Percentiles rank a stretch among this genome's conserved stretches.
These are phyloP conservation scores for Acanthamoeba rhysodes DNA, from an alignment of 208 protist species.

Conservation along the genomic window DNA sequence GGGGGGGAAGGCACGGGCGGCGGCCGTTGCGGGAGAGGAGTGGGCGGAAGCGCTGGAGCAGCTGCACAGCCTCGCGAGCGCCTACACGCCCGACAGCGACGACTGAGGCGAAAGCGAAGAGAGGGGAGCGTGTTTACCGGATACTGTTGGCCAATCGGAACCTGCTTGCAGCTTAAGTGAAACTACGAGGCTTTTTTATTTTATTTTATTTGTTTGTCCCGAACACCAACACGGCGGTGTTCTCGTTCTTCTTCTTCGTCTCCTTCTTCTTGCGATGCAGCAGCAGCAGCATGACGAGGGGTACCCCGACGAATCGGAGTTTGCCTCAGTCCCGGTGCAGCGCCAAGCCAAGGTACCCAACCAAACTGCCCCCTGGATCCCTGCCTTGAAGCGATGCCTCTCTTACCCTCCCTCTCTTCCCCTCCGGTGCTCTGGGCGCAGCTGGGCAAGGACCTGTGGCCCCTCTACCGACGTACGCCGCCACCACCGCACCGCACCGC, in stretches of 20 bases:
- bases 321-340: background rate
- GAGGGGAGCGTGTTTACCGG: too few species aligned
- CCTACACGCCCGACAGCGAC: background rate
- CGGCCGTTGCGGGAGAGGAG: background rate
- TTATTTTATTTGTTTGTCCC: too few species aligned
- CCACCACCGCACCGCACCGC: too few species aligned
- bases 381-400: too few species aligned
- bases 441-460: background rate
- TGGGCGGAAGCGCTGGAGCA: background rate
- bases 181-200: too few species aligned
- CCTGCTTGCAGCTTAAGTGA: too few species aligned
- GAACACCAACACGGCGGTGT: too few species aligned
- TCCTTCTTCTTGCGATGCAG: background rate
- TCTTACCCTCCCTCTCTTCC: background rate
- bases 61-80: background rate
- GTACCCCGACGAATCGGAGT: background rate
- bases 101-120: background rate
- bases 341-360: slow-evolving; percentile 4
- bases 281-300: background rate
- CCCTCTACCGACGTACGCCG: background rate
- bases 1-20: background rate
- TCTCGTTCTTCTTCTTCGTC: too few species aligned
- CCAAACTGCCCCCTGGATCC: too few species aligned
- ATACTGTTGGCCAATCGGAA: too few species aligned
- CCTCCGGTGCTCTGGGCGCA: background rate